Base-by-base conservation (phyloP, 2,329 filamentous ascomycete species). In the Biscogniauxia sp. region DNA sequence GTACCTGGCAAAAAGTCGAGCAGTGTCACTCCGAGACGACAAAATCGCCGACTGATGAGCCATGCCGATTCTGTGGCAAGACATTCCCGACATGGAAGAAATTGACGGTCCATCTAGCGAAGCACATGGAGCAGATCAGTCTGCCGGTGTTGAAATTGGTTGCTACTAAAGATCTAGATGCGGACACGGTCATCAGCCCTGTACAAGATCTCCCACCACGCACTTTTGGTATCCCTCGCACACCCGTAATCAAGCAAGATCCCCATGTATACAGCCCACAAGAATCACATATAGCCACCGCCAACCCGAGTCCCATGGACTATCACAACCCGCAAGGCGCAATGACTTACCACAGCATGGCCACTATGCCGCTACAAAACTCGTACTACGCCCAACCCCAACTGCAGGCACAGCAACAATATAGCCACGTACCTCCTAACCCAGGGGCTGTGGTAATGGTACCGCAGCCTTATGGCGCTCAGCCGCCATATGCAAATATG, bases 71-170 rank as follows among this genome's bases (percentile, higher is more conserved):
- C 78, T 97, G 93, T 71, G 89, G 89, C 62, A 93, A 89, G 74
- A 81, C 84, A 13, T 93, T 92, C 74, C 86, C 84, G 37, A 91
- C 87, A 49, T 97, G 92, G 92, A 97, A 96, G 82, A 96, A 96
- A 77, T 79, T 97, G 62, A 96, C 91, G 0, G 92, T 95, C n/a
- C 93, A 97, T 76, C 77, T 97, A 72, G 92, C 92, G 55, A 94
- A 94, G 75, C 93, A 97, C 74, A 95, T 97, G 92, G 92, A 97
- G 75, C 88, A 92, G 66, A 90, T 97, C 71, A 91, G 91, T 69
- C 84, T 97, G 71, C 93, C 93, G 0, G 85, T 97, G 32, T 79
- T 96, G 59, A 78, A 79, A 17, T 79, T 88, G 2, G 85, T 88
- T 3, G 80, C 80, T 45, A 74, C 76, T 49, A 80, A 76, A 62